Evolutionary conservation across 345 rosid species (phyloP).

Genomic region (Acer negundo): DNA sequence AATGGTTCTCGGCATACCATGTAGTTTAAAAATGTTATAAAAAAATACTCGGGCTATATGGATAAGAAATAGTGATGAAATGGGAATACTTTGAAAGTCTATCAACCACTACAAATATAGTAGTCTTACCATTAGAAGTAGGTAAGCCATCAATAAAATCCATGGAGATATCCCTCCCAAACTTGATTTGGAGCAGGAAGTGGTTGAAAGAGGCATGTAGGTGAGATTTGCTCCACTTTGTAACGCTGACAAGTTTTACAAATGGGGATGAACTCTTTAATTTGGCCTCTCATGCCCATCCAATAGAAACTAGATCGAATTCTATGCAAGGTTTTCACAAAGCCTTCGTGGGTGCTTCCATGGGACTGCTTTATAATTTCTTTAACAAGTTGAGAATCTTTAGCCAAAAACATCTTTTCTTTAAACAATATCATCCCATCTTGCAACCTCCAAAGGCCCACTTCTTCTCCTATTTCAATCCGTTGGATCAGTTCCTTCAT

Average conservation of each 20-base stretch:
- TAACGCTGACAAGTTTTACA: neutral
- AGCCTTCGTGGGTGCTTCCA: neutral
- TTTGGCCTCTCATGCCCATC: neutral
- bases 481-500: too few relatives aligned
- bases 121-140: neutral
- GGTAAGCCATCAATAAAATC: neutral
- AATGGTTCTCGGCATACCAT: neutral
- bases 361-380: neutral
- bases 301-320: neutral
- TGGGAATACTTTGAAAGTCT: neutral
- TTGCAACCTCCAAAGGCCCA: neutral
- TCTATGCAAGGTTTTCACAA: neutral
- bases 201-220: neutral
- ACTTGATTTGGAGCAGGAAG: neutral
- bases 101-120: neutral
- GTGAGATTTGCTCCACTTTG: slow-evolving; percentile 3
- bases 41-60: neutral
- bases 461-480: neutral
- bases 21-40: neutral
- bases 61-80: neutral
- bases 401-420: neutral
- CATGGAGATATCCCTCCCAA: neutral
- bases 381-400: neutral
- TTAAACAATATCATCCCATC: neutral
- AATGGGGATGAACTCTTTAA: neutral